Base-by-base conservation (phyloP, 2,329 filamentous ascomycete genomes). In the Scedosporium boydii region DNA sequence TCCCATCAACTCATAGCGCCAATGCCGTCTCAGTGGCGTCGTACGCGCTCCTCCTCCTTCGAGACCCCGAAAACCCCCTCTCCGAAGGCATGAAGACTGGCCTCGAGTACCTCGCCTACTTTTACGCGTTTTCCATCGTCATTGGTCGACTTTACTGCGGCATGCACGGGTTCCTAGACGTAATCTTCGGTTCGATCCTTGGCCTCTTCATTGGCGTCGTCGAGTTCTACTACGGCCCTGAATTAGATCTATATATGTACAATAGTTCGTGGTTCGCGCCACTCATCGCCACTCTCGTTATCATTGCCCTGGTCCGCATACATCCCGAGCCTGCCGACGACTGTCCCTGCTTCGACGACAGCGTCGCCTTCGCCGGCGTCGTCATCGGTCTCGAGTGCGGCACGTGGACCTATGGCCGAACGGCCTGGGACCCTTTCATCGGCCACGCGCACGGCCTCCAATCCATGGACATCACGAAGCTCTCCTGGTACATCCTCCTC, bases 151-250 rank as follows among this genome's bases (percentile, higher is more conserved):
- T 99, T 42, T 98, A 99, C 77, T 99, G 95, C 71, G 95, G 95
- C 65, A 99, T 99, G 95, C 95, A 99, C 75, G 95, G 95, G 10
- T 96, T 98, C 75, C 80, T 95, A 53, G 95, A 99, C 74, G 92
- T 98, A 26, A 76, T 95, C 14, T 75, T 95, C 63, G 95, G 95
- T 6, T 91, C 88, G 62, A 69, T 86, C 14, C 81, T 97, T 62
- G 95, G 95, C 38, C 88, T 87, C 10, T 75, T 82, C 60, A 83
- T 88, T 66, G 82, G 81, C 26, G 72, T 82, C 29, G 66, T 84
- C 65, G 85, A 88, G 70, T 87, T 85, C 69, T 79, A 84, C 68
- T 83, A 83, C 65, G 83, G 81, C 7, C 78, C 83, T 1, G 72
- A 77, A 2, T 82, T 96, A 63, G 90, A 96, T 67, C 75, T 80